Percentiles rank a stretch among this genome's conserved stretches.
phyloP scores from a whole-genome alignment of 768 basidiomycete genomes.

The Trametes cubensis region DNA sequence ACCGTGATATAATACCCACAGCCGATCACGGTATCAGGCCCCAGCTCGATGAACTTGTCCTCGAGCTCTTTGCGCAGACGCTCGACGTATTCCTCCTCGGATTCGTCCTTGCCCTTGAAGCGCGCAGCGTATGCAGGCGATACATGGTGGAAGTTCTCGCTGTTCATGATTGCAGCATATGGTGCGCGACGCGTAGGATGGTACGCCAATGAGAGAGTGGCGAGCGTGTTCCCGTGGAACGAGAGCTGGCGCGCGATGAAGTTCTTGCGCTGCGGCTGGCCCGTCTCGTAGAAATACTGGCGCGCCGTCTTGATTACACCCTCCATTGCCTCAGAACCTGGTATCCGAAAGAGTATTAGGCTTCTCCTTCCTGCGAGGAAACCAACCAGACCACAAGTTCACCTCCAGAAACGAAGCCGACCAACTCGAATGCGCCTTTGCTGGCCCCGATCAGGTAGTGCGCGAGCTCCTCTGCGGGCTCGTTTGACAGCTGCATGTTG shows the following conservation, averaged over 20 bases:
- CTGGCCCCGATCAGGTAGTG: slow-evolving; percentile 63
- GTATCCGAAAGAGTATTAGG: not conserved
- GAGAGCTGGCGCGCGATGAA: slow-evolving; percentile 80
- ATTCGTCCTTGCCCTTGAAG: slow-evolving; percentile 70
- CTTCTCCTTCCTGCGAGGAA: not conserved
- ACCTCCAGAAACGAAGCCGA: slow-evolving; percentile 78
- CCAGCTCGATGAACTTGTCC: slow-evolving; percentile 80
- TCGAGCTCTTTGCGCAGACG: slow-evolving; percentile 81
- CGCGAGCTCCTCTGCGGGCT: slow-evolving; percentile 81
- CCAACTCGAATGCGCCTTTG: slow-evolving; percentile 72
- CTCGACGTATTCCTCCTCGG: slow-evolving; percentile 78
- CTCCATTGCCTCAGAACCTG: slow-evolving; percentile 91
- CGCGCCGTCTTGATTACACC: slow-evolving; percentile 79
- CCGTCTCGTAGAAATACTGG: slow-evolving; percentile 72
- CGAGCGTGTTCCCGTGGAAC: slow-evolving; percentile 85
- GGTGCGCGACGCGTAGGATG: slow-evolving; percentile 70
- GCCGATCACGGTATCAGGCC: slow-evolving; percentile 79
- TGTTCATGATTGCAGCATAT: slow-evolving; percentile 66
- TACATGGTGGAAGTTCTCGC: slow-evolving; percentile 76
- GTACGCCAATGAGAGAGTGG: slow-evolving; percentile 66
- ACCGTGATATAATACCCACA: slow-evolving; percentile 50
- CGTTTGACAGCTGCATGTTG: slow-evolving; percentile 81
- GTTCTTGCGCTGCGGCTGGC: slow-evolving; percentile 70
- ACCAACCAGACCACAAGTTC: slow-evolving; percentile 28
- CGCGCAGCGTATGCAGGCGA: slow-evolving; percentile 86